phyloP scores from a whole-genome alignment of 192 early-diverging fungal genomes.

The Mycoemilia scoparia region DNA sequence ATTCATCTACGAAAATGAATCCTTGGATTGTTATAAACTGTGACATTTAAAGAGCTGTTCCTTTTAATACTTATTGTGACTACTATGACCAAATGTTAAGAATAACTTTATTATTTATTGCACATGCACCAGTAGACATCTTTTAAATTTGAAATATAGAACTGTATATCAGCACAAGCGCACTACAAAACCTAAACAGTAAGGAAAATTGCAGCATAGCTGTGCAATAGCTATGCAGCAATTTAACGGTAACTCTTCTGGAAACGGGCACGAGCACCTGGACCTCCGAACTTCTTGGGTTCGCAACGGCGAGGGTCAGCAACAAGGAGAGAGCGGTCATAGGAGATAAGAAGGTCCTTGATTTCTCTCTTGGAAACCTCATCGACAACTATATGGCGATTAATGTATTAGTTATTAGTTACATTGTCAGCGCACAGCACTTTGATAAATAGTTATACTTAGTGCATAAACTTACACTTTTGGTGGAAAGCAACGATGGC shows the following conservation, averaged over 20 bases:
- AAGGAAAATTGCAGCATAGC: constrained; percentile 1
- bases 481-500: constrained; percentile 97
- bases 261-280: constrained; percentile 92
- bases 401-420: constrained; percentile 8
- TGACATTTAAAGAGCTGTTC: too few species aligned
- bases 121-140: too few species aligned
- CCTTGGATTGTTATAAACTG: too few species aligned
- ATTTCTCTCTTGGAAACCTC: constrained; percentile 99
- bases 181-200: constrained; percentile 11
- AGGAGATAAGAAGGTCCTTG: constrained; percentile 73
- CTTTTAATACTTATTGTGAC: too few species aligned
- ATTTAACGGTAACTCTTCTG: constrained; percentile 81
- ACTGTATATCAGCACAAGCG: too few species aligned
- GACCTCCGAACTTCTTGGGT: constrained; percentile 99
- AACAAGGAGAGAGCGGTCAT: constrained; percentile 96
- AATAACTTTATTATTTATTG: too few species aligned
- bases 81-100: too few species aligned
- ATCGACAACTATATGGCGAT: too few species aligned
- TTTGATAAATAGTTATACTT: constrained; percentile 6
- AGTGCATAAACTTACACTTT: too few species aligned
- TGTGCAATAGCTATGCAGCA: constrained; percentile 4
- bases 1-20: too few species aligned
- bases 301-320: constrained; percentile 98
- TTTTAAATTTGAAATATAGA: too few species aligned
- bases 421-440: background rate